phyloP scores from a whole-genome alignment of 2,329 filamentous ascomycete genomes.

The Trichoderma polysporum region DNA sequence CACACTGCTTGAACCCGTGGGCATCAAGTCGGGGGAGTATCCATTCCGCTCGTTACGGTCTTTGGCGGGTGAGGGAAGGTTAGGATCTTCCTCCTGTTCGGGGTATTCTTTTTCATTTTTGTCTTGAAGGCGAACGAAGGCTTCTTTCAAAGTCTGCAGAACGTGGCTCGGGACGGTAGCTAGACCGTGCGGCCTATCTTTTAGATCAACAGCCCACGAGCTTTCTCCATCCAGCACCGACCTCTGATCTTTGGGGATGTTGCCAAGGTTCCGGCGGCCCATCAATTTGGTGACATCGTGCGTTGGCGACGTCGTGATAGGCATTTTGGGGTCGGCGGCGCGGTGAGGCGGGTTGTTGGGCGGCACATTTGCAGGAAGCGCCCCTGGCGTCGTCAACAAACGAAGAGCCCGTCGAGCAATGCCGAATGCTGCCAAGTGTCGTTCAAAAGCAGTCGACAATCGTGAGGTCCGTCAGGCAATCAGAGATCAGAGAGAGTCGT shows the following conservation, averaged over 20 bases:
- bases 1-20: background rate
- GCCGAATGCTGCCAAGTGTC: background rate
- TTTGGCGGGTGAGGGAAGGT: background rate
- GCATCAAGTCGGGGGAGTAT: background rate
- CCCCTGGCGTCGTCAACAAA: background rate
- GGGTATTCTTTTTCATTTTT: constrained; percentile 8
- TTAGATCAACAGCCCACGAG: constrained; percentile 39
- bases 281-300: constrained; percentile 30
- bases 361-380: background rate
- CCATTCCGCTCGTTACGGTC: background rate
- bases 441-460: background rate
- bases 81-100: background rate
- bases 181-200: constrained; percentile 27
- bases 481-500: background rate
- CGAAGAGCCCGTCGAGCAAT: background rate
- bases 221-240: constrained; percentile 35
- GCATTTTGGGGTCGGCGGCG: constrained; percentile 27
- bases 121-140: constrained; percentile 22
- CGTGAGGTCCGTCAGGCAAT: background rate
- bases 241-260: constrained; percentile 42
- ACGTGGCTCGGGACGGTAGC: constrained; percentile 39
- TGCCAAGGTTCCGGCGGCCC: constrained; percentile 30
- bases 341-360: background rate
- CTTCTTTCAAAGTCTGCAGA: constrained; percentile 33
- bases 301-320: constrained; percentile 27